Base-by-base conservation (phyloP, 2,329 filamentous ascomycete species). In the Apiospora arundinis region DNA sequence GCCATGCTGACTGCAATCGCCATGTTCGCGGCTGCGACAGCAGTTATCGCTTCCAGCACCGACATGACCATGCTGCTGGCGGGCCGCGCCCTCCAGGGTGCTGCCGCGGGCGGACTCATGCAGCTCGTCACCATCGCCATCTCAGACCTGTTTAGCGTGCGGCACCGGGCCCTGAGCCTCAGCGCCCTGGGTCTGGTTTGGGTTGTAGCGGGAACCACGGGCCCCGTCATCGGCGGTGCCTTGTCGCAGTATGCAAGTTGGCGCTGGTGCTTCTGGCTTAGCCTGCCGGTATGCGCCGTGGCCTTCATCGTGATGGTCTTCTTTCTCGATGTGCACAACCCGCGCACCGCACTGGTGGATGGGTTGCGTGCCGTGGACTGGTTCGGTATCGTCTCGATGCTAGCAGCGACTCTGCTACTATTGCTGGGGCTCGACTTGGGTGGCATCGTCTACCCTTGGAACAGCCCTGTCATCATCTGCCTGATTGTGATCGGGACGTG, bases 251-350 rank as follows among this genome's bases (percentile, higher is more conserved):
- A 85, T 60, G 37, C 73, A 5, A 71, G 80, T 0, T 90, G 89
- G 90, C 80, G 86, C 9, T 92, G 90, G 90, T 87, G 92, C 68
- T 91, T 92, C 77, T 92, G 87, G 84, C 84, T 91, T 74, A 92
- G 91, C 74, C 79, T 91, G 2, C 89, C 90, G 2, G 87, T 91
- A 75, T 72, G 89, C 23, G 85, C 85, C 3, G 78, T 82, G 21
- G 75, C 86, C 65, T 79, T 89, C 74, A 81, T 89, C 23, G 72
- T 76, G 65, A 73, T 90, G 44, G 90, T 90, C 79, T 80, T 91
- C 40, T 84, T 87, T 76, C 84, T 88, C 83, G 85, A 42, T 82
- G 89, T 70, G 83, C 86, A 69, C 81, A 84, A 71, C 77, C 85
- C 7, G 84, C 85, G 0, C 83, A 81, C 65, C 82, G 82, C 23